Conservation (phyloP, 768 basidiomycete species). For the Goffeauzyma gilvescens region DNA sequence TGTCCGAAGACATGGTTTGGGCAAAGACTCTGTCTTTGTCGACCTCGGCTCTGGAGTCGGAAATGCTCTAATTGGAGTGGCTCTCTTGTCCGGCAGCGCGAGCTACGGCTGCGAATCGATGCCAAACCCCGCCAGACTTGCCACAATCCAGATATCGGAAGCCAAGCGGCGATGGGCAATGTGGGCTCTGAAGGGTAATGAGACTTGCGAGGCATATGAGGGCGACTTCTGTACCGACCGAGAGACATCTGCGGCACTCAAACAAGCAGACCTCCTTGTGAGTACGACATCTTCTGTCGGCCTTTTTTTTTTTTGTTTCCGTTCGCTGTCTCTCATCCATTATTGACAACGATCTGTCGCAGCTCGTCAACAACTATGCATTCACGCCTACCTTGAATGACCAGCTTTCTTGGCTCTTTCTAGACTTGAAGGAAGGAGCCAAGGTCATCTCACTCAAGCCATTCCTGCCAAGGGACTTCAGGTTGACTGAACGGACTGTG, state of each 20-base stretch:
- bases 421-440: constrained; percentile 85
- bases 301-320: constrained; percentile 30
- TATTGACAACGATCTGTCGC: not conserved
- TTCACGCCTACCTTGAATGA: constrained; percentile 49
- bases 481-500: constrained; percentile 69
- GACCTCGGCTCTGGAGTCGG: constrained; percentile 76
- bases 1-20: constrained; percentile 41
- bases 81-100: constrained; percentile 34
- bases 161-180: constrained; percentile 59
- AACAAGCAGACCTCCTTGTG: constrained; percentile 72
- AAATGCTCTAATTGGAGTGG: constrained; percentile 64
- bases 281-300: constrained; percentile 28
- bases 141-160: constrained; percentile 53
- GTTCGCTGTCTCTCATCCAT: constrained; percentile 1
- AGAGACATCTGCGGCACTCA: constrained; percentile 50
- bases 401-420: constrained; percentile 63
- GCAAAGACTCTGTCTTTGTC: constrained; percentile 49
- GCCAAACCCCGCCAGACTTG: constrained; percentile 61
- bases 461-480: constrained; percentile 50
- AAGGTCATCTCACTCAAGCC: constrained; percentile 74
- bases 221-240: constrained; percentile 63
- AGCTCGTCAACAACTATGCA: constrained; percentile 33
- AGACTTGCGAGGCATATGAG: constrained; percentile 58
- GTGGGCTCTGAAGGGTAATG: constrained; percentile 63
- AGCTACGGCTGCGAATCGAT: constrained; percentile 67